Evolutionary conservation across 768 basidiomycete species (phyloP).

Genomic region (Lactarius evosmus): DNA sequence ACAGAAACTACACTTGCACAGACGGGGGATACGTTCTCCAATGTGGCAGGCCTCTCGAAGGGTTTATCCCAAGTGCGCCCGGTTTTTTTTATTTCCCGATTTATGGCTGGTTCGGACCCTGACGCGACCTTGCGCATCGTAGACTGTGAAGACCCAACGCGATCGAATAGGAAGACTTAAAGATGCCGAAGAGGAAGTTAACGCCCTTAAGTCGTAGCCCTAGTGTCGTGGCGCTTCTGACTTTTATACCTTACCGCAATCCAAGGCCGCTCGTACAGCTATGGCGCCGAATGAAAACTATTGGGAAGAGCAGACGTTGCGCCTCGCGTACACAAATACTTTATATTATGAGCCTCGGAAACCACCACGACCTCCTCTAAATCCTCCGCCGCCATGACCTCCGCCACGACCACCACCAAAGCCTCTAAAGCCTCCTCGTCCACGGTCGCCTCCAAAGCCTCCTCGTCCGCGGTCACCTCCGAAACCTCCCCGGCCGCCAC

Average conservation of each 20-base stretch:
- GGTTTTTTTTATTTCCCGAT: background rate
- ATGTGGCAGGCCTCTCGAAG: conserved; percentile 42
- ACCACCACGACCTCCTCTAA: conserved; percentile 42
- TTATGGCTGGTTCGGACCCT: background rate
- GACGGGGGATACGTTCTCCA: conserved; percentile 33
- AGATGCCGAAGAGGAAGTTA: conserved; percentile 24
- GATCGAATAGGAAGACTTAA: conserved; percentile 50
- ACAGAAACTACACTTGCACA: conserved; percentile 30
- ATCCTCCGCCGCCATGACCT: conserved; percentile 40
- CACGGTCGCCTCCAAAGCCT: conserved; percentile 46
- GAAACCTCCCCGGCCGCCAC: conserved; percentile 45
- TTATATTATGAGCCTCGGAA: conserved; percentile 47
- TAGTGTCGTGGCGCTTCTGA: background rate
- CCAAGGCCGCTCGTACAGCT: background rate
- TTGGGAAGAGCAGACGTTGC: background rate
- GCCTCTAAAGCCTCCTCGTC: conserved; percentile 44
- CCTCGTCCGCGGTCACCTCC: conserved; percentile 40
- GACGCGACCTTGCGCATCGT: background rate
- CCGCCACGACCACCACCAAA: conserved; percentile 39
- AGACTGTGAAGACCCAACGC: conserved; percentile 50
- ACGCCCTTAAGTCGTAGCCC: conserved; percentile 16
- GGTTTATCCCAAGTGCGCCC: conserved; percentile 51
- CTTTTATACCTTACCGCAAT: conserved; percentile 6
- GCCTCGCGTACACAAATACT: background rate
- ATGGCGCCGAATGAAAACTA: background rate